Percentiles rank a stretch among this genome's conserved stretches.
Conservation (phyloP, 768 basidiomycete species). For the Goffeauzyma gilvescens region DNA sequence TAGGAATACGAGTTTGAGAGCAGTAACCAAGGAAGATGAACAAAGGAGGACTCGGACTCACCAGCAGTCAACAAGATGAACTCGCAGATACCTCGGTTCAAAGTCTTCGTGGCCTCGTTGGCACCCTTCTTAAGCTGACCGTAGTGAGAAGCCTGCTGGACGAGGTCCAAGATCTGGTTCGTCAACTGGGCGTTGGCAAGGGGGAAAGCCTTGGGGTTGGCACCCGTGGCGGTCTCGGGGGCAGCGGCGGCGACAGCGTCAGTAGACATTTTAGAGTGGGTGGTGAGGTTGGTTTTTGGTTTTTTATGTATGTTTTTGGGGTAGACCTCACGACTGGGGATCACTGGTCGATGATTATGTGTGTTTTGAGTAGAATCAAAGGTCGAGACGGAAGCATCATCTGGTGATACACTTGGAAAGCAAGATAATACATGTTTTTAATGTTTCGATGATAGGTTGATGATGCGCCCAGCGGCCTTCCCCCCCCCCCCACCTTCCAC, state of each 20-base stretch:
- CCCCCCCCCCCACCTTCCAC: too few relatives aligned
- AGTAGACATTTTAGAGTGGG: conserved; percentile 16
- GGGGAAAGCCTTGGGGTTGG: conserved; percentile 67
- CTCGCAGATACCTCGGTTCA: conserved; percentile 94
- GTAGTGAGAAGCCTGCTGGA: conserved; percentile 88
- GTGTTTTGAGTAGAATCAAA: too few relatives aligned
- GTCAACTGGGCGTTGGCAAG: conserved; percentile 68
- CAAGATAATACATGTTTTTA: too few relatives aligned
- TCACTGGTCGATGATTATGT: conserved; percentile 21
- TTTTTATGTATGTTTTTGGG: not conserved
- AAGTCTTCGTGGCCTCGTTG: conserved; percentile 96
- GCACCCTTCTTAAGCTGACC: conserved; percentile 98
- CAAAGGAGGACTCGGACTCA: not conserved
- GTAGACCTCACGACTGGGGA: conserved; percentile 22
- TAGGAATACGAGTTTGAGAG: not conserved
- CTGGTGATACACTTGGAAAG: too few relatives aligned
- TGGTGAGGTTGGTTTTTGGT: not conserved
- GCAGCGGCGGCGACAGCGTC: not conserved
- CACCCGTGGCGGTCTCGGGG: conserved; percentile 34
- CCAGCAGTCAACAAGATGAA: conserved; percentile 75
- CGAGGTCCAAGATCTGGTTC: conserved; percentile 84
- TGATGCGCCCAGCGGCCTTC: too few relatives aligned
- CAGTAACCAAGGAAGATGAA: not conserved
- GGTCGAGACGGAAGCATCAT: too few relatives aligned
- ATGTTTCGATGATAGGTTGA: too few relatives aligned